Evolutionary conservation across 169 alveolate species (phyloP).

Genomic region (Toxoplasma gondii): DNA sequence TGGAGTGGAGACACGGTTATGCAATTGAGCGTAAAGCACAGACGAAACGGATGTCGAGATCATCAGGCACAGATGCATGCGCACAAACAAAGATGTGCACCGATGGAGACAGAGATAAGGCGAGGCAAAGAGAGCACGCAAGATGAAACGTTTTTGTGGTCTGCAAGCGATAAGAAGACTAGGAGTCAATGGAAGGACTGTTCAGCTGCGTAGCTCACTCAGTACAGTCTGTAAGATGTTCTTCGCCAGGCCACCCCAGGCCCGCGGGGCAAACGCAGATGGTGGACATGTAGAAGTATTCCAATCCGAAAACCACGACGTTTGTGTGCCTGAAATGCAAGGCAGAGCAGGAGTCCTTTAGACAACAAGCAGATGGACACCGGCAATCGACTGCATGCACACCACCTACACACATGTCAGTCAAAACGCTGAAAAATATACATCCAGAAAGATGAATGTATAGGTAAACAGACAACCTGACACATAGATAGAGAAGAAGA

Average conservation of each 20-base stretch:
- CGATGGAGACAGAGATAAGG: too few relatives aligned
- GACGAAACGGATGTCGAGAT: neutral
- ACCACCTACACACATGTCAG: too few relatives aligned
- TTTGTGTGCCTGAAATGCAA: constrained; percentile 54
- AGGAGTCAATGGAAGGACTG: neutral
- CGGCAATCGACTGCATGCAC: too few relatives aligned
- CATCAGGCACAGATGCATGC: too few relatives aligned
- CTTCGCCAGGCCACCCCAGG: constrained; percentile 62
- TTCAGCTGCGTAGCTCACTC: constrained; percentile 14
- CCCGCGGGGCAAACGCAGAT: constrained; percentile 60
- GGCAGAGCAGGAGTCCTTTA: neutral
- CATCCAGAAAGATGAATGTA: too few relatives aligned
- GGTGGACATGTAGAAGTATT: constrained; percentile 45
- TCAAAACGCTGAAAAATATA: too few relatives aligned
- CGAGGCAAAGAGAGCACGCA: too few relatives aligned
- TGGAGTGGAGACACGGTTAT: neutral
- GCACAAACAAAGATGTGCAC: too few relatives aligned
- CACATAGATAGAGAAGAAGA: too few relatives aligned
- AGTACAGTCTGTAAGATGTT: constrained; percentile 27
- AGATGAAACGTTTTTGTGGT: too few relatives aligned
- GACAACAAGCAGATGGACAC: neutral
- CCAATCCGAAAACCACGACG: constrained; percentile 42
- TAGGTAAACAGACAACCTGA: neutral
- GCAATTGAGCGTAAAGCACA: neutral
- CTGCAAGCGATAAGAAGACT: too few relatives aligned